Conservation (phyloP, 2,329 filamentous ascomycete species). For the Diplodia corticola region DNA sequence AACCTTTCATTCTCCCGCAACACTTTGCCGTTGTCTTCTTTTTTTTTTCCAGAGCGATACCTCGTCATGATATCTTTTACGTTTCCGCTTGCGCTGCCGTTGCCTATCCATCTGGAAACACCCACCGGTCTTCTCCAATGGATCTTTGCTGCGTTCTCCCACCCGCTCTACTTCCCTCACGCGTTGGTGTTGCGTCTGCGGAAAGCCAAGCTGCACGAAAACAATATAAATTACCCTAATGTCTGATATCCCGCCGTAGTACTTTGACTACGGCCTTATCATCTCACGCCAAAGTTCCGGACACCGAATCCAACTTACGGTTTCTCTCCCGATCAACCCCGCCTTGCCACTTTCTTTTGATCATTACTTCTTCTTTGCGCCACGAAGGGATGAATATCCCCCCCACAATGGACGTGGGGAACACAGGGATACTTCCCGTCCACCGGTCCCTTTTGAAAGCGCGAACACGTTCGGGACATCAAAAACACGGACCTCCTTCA, state of each 20-base stretch:
- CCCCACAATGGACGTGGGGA: not conserved
- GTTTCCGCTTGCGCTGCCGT: not conserved
- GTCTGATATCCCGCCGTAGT: conserved; percentile 14
- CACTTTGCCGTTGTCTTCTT: not conserved
- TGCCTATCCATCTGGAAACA: not conserved
- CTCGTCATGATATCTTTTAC: conserved; percentile 14
- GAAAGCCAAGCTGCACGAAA: not conserved
- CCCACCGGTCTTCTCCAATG: not conserved
- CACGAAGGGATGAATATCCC: not conserved
- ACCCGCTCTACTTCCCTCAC: not conserved
- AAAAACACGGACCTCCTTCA: not conserved
- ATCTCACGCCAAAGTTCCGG: conserved; percentile 3
- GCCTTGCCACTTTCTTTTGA: not conserved
- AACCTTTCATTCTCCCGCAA: not conserved
- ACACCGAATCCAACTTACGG: not conserved
- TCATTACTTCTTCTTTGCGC: not conserved
- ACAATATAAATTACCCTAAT: conserved; percentile 15
- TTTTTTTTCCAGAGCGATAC: conserved; percentile 18
- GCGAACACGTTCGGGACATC: not conserved
- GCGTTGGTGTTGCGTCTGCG: not conserved
- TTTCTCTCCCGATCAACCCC: not conserved
- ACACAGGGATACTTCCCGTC: not conserved
- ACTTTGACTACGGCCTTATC: not conserved
- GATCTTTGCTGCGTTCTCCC: not conserved
- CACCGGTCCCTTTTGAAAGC: not conserved